Percentiles rank a stretch among this genome's conserved stretches.
These are phyloP conservation scores for Talaromyces stipitatus DNA, from an alignment of 495 filamentous ascomycete species.

Conservation along the genomic window DNA sequence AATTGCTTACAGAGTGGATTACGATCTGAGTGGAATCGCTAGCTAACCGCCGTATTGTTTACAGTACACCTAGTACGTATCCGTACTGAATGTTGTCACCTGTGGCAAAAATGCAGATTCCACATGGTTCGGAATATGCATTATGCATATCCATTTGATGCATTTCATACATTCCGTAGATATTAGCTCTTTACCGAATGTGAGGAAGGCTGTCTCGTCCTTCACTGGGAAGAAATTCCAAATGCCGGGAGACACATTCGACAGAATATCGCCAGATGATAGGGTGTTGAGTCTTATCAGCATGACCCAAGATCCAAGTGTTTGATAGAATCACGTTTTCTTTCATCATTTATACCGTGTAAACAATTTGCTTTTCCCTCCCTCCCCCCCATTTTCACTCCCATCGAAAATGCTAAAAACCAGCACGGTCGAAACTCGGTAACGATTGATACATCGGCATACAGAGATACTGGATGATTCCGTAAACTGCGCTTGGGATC, in stretches of 20 bases:
- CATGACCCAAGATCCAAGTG: not conserved
- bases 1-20: not conserved
- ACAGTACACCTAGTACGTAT: not conserved
- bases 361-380: too few relatives aligned
- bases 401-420: too few relatives aligned
- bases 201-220: too few relatives aligned
- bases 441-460: too few relatives aligned
- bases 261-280: not conserved
- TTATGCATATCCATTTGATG: not conserved
- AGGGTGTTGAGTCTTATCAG: not conserved
- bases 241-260: not conserved
- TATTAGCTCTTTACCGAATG: too few relatives aligned
- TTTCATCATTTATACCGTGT: too few relatives aligned
- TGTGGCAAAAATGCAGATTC: not conserved
- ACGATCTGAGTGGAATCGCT: too few relatives aligned
- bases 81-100: not conserved
- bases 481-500: not conserved
- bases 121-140: not conserved
- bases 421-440: not conserved
- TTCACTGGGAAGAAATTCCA: too few relatives aligned
- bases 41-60: not conserved
- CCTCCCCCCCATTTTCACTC: too few relatives aligned
- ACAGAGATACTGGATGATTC: not conserved
- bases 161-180: not conserved
- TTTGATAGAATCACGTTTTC: too few relatives aligned